A percentile compares a stretch with the other conserved stretches of the same genome.
These are phyloP conservation scores for Pleurotus tuber-regium DNA, from an alignment of 768 basidiomycete genomes.

Conservation along the genomic window DNA sequence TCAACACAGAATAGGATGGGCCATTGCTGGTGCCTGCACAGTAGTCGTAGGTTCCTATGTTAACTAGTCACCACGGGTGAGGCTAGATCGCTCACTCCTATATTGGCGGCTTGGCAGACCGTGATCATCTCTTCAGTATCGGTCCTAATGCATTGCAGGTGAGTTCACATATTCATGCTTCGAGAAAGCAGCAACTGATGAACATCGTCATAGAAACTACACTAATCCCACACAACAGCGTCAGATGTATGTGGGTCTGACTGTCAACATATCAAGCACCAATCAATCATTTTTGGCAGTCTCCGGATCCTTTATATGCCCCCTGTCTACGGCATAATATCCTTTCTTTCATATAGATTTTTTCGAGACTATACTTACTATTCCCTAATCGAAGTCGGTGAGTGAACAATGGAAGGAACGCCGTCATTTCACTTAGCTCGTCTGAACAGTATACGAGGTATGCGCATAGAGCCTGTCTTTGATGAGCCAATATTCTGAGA, in stretches of 20 bases:
- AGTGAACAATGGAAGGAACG: slow-evolving; percentile 14
- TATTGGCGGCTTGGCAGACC: slow-evolving; percentile 39
- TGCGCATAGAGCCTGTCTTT: slow-evolving; percentile 18
- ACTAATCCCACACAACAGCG: slow-evolving; percentile 71
- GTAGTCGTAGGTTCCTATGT: slow-evolving; percentile 41
- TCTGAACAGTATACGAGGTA: slow-evolving; percentile 67
- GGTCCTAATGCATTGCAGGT: slow-evolving; percentile 65
- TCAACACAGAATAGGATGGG: slow-evolving; percentile 61
- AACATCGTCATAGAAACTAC: slow-evolving; percentile 52
- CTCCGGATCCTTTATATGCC: slow-evolving; percentile 87
- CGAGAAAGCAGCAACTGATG: not conserved
- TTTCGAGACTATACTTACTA: slow-evolving; percentile 70
- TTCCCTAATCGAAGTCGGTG: slow-evolving; percentile 44
- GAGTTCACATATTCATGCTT: too few species aligned
- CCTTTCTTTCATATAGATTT: slow-evolving; percentile 83
- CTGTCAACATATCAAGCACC: not conserved
- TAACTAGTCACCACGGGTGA: not conserved
- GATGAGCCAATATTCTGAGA: slow-evolving; percentile 75
- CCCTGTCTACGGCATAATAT: slow-evolving; percentile 74
- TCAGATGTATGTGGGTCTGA: slow-evolving; percentile 58
- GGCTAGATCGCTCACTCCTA: not conserved
- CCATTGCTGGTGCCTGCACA: slow-evolving; percentile 55
- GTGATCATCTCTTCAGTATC: slow-evolving; percentile 56
- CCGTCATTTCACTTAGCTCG: too few species aligned
- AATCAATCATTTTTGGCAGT: slow-evolving; percentile 29